A percentile compares a stretch with the other conserved stretches of the same genome.
These are phyloP conservation scores for Chiua virens DNA, from an alignment of 768 basidiomycete species.

Conservation along the genomic window DNA sequence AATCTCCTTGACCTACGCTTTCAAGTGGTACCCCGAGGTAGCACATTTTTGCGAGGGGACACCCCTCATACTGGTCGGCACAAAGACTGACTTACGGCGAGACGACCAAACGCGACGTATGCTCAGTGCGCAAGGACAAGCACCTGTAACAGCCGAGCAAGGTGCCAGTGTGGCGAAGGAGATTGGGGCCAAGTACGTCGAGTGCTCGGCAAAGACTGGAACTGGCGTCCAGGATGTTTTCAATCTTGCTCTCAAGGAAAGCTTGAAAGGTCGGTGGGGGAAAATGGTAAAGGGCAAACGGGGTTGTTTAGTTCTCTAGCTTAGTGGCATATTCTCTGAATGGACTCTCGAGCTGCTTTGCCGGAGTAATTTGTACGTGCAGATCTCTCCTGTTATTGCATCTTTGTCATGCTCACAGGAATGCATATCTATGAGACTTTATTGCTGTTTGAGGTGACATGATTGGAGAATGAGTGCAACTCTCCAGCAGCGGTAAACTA, in stretches of 20 bases:
- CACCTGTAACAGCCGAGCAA: conserved; percentile 79
- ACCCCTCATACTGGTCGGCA: conserved; percentile 88
- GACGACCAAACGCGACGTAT: conserved; percentile 86
- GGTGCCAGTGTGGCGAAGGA: conserved; percentile 85
- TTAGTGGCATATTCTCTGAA: conserved; percentile 8
- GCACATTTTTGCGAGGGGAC: conserved; percentile 90
- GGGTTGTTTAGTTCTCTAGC: conserved; percentile 64
- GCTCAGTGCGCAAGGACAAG: conserved; percentile 85
- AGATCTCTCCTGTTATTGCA: conserved; percentile 27
- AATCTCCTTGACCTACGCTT: conserved; percentile 9
- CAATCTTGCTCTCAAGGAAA: conserved; percentile 82
- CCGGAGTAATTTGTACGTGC: conserved; percentile 31
- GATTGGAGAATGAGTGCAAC: conserved; percentile 22
- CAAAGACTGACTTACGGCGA: conserved; percentile 87
- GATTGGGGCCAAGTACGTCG: conserved; percentile 91
- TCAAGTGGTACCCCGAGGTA: conserved; percentile 90
- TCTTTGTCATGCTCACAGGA: conserved; percentile 11
- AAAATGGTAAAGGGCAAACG: conserved; percentile 61
- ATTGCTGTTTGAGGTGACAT: conserved; percentile 27
- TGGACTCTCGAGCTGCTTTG: conserved; percentile 8
- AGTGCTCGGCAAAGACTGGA: conserved; percentile 94
- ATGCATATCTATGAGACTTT: conserved; percentile 4
- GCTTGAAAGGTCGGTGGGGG: conserved; percentile 78
- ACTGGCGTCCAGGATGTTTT: conserved; percentile 91
- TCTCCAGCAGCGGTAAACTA: conserved; percentile 27